phyloP scores from a whole-genome alignment of 441 rosid species.

The Populus hybrid region DNA sequence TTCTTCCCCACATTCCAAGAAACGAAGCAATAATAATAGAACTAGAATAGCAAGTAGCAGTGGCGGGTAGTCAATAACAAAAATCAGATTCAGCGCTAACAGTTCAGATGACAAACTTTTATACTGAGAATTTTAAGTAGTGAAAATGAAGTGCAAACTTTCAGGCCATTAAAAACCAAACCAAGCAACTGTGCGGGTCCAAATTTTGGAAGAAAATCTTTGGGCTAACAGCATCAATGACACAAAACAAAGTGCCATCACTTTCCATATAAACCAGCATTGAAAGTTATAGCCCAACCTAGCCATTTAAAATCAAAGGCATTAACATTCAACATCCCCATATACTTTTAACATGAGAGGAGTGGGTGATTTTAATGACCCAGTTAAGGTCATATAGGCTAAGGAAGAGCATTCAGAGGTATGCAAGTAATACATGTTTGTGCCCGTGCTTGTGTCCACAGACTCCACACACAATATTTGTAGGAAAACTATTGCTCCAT shows the following conservation, averaged over 20 bases:
- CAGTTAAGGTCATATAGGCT: not conserved
- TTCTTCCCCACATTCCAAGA: not conserved
- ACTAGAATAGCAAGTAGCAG: not conserved
- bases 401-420: not conserved
- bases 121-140: not conserved
- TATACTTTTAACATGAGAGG: not conserved
- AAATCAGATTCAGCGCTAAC: not conserved
- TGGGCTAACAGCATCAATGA: not conserved
- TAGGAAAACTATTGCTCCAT: slow-evolving; percentile 4
- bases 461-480: not conserved
- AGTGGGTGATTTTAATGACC: not conserved
- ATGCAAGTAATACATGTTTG: too few species aligned
- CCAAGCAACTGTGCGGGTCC: not conserved
- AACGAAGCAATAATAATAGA: not conserved
- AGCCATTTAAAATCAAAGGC: not conserved
- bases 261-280: not conserved
- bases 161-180: not conserved
- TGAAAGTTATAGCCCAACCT: not conserved
- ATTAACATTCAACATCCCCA: not conserved
- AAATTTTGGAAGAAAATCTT: not conserved
- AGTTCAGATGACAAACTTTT: not conserved
- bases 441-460: not conserved
- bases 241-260: not conserved
- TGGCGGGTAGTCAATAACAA: not conserved
- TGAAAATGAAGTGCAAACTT: not conserved